Evolutionary conservation across 2,329 filamentous ascomycete species (phyloP), one percentile per base, ranked within the genome.

Genomic region (Nemania abortiva): DNA sequence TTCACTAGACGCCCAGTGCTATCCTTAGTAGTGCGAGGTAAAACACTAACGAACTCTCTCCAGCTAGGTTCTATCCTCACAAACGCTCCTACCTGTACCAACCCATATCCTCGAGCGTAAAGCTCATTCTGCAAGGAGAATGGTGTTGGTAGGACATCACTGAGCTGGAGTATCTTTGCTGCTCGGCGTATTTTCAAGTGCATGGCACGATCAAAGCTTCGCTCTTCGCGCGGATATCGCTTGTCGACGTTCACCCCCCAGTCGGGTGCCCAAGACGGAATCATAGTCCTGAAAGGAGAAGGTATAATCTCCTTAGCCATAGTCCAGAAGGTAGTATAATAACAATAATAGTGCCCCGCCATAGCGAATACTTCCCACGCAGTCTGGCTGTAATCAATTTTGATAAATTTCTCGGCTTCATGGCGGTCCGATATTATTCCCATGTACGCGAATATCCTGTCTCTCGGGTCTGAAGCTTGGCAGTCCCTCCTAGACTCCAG

Each of bases 371-470:
- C 49, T 1, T 54, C 47, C 1, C 13, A 9, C 5, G 7, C 9
- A 18, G 31, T 31, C 34, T 31, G 22, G 18, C 24, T 54, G 13
- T 62, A 71, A n/a, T 71, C 69, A 24, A 69, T 56, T 22, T 65
- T 54, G 18, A 69, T 59, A 2, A 53, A 60, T 6, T 66, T 29
- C 13, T n/a, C 24, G 18, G 39, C 55, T 3, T 11, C 7, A 0
- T 7, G 9, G 2, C 55, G 58, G 24, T 69, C 69, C 6, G 55
- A 42, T 29, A 64, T 64, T n/a, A 71, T 45, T 15, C 58, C 66
- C 62, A 71, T 59, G 11, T 71, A 64, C 24, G 66, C 66, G 22
- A 63, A 71, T 61, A 71, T 58, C n/a, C 69, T 22, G n/a, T 71
- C 69, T 22, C 66, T 66, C 1, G 63, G 39, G 42, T 71, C 66